phyloP scores from a whole-genome alignment of 2,329 filamentous ascomycete genomes.

The Sclerotinia spermophila region DNA sequence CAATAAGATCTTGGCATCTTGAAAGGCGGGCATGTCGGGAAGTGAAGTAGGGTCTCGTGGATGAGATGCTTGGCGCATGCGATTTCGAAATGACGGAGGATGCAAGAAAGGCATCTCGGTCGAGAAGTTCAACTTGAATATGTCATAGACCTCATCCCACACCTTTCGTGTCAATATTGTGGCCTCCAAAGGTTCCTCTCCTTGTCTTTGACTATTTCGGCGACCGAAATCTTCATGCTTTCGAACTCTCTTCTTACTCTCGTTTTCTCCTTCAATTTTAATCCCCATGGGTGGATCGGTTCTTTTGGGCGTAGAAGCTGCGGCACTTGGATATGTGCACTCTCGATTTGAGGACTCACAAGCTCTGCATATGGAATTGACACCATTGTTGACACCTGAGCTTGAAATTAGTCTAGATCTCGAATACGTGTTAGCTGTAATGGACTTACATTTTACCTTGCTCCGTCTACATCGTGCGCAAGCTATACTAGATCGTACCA shows the following conservation, averaged over 20 bases:
- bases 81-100: slow-evolving; percentile 57
- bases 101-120: slow-evolving; percentile 71
- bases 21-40: slow-evolving; percentile 26
- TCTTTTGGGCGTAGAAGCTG: slow-evolving; percentile 35
- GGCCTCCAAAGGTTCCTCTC: slow-evolving; percentile 60
- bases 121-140: slow-evolving; percentile 68
- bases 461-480: slow-evolving; percentile 72
- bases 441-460: slow-evolving; percentile 75
- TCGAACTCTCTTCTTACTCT: slow-evolving; percentile 45
- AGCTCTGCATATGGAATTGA: slow-evolving; percentile 67
- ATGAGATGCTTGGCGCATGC: slow-evolving; percentile 44
- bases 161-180: slow-evolving; percentile 59
- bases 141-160: slow-evolving; percentile 66
- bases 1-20: slow-evolving; percentile 55
- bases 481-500: slow-evolving; percentile 75
- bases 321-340: slow-evolving; percentile 63
- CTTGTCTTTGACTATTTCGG: slow-evolving; percentile 38
- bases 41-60: slow-evolving; percentile 31
- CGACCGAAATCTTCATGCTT: slow-evolving; percentile 40
- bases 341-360: slow-evolving; percentile 69
- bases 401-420: not conserved
- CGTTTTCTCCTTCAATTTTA: slow-evolving; percentile 38
- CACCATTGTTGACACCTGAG: slow-evolving; percentile 58
- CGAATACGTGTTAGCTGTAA: too few species aligned
- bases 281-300: slow-evolving; percentile 32